Percentiles rank a stretch among this genome's conserved stretches.
phyloP scores from a whole-genome alignment of 1,284 basidiomycete genomes.

The Fistulinella cinereoalba region DNA sequence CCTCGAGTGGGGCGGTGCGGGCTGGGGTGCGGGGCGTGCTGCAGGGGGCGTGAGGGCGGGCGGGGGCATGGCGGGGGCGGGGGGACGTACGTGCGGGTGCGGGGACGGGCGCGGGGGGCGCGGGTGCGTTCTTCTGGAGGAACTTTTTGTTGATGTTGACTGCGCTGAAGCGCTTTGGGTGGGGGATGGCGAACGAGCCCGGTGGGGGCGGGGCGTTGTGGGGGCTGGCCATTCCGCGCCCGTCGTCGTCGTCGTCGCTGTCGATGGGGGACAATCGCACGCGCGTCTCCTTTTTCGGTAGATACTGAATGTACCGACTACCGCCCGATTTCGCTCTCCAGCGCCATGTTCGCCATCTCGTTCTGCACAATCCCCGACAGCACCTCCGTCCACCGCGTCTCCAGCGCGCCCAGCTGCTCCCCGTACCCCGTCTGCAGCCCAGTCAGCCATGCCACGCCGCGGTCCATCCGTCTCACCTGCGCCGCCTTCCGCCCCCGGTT shows the following conservation, averaged over 20 bases:
- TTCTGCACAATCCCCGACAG: slow-evolving; percentile 86
- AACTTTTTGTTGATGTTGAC: slow-evolving; percentile 94
- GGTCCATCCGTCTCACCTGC: slow-evolving; percentile 61
- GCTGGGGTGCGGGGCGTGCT: slow-evolving; percentile 58
- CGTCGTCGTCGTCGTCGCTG: too few relatives aligned
- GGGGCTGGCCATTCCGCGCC: slow-evolving; percentile 41
- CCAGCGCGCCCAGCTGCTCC: slow-evolving; percentile 71
- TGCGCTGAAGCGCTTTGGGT: slow-evolving; percentile 82
- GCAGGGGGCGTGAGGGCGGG: slow-evolving; percentile 12
- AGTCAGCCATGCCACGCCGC: too few relatives aligned
- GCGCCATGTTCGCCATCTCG: slow-evolving; percentile 86
- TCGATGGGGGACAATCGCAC: too few relatives aligned
- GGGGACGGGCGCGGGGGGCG: too few relatives aligned
- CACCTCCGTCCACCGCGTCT: slow-evolving; percentile 86
- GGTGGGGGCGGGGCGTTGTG: slow-evolving; percentile 13
- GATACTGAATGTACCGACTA: too few relatives aligned
- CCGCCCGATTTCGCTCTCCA: slow-evolving; percentile 71
- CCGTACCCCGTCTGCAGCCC: slow-evolving; percentile 64
- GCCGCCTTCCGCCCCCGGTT: slow-evolving; percentile 85
- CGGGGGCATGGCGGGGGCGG: background rate
- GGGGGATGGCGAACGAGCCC: slow-evolving; percentile 39
- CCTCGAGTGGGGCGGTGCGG: slow-evolving; percentile 63
- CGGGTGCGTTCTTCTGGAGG: slow-evolving; percentile 84
- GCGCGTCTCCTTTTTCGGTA: slow-evolving; percentile 26
- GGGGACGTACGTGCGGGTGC: slow-evolving; percentile 48